Conservation (phyloP, 352 stramenopile species). For the Aphanomyces stellatus region DNA sequence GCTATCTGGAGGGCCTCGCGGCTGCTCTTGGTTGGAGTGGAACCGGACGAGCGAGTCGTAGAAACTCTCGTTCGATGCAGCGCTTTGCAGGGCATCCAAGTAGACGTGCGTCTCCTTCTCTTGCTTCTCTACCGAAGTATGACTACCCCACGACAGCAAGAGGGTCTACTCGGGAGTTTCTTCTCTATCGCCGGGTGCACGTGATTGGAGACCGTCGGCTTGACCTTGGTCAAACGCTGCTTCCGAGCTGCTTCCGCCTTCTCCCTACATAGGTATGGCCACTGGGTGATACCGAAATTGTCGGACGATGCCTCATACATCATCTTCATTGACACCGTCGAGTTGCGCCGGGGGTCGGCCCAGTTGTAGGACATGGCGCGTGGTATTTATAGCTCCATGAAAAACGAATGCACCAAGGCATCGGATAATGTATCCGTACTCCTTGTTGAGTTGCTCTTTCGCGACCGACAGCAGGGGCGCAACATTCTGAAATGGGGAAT, state of each 20-base stretch:
- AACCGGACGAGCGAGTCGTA: background rate
- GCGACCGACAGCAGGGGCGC: too few relatives aligned
- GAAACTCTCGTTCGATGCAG: background rate
- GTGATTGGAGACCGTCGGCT: slow-evolving; percentile 71
- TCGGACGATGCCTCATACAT: slow-evolving; percentile 36
- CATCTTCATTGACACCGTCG: slow-evolving; percentile 52
- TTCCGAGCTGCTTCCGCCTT: slow-evolving; percentile 59
- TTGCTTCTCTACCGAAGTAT: slow-evolving; percentile 3
- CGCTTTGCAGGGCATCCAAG: background rate
- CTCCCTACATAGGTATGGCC: slow-evolving; percentile 29
- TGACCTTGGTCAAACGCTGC: slow-evolving; percentile 60
- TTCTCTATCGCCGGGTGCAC: slow-evolving; percentile 48
- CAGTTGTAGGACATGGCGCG: slow-evolving; percentile 48
- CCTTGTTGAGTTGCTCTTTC: too few relatives aligned
- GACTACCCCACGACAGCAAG: background rate
- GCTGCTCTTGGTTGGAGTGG: slow-evolving; percentile 10
- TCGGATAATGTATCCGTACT: too few relatives aligned
- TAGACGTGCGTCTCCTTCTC: slow-evolving; percentile 10
- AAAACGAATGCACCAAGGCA: too few relatives aligned
- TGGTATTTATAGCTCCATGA: slow-evolving; percentile 10
- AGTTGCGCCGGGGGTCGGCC: slow-evolving; percentile 75
- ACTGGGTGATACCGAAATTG: background rate
- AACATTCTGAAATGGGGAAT: too few relatives aligned
- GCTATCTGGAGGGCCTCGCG: background rate
- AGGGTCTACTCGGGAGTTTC: slow-evolving; percentile 54